These are phyloP conservation scores for Linum trigynum DNA, from an alignment of 345 rosid species.

Conservation along the genomic window DNA sequence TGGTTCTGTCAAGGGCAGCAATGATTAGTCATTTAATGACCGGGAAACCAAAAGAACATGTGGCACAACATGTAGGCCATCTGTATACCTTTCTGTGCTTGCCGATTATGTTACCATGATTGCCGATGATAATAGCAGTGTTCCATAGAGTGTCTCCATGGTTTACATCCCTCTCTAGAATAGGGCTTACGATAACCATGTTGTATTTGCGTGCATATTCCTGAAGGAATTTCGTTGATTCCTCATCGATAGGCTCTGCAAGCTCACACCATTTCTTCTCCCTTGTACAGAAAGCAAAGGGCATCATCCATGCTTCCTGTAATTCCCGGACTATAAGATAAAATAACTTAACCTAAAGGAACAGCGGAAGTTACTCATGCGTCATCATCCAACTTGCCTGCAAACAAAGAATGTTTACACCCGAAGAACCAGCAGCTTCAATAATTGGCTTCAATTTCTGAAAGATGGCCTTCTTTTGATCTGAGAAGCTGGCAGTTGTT, in stretches of 20 bases:
- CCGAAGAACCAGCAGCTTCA: constrained; percentile 79
- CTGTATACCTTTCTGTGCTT: constrained; percentile 77
- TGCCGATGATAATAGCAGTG: constrained; percentile 80
- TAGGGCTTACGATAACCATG: constrained; percentile 85
- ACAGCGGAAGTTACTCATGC: not conserved
- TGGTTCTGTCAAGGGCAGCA: constrained; percentile 58
- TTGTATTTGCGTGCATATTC: constrained; percentile 57
- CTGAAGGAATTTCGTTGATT: constrained; percentile 78
- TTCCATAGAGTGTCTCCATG: constrained; percentile 95
- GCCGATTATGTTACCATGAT: constrained; percentile 80
- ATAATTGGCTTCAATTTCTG: constrained; percentile 64
- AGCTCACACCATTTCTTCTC: constrained; percentile 97
- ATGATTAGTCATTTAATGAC: constrained; percentile 8
- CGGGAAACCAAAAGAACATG: not conserved
- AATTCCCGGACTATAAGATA: not conserved
- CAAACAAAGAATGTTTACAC: constrained; percentile 83
- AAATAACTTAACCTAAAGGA: not conserved
- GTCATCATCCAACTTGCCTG: constrained; percentile 33
- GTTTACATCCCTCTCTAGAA: constrained; percentile 84
- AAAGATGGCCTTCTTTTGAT: constrained; percentile 58
- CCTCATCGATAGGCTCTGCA: constrained; percentile 85
- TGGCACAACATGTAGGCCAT: constrained; percentile 1
- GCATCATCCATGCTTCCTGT: constrained; percentile 97
- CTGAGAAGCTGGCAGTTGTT: constrained; percentile 54
- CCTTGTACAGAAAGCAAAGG: constrained; percentile 91